Base-by-base conservation (phyloP, 2,329 filamentous ascomycete genomes). In the Alternaria sp. region DNA sequence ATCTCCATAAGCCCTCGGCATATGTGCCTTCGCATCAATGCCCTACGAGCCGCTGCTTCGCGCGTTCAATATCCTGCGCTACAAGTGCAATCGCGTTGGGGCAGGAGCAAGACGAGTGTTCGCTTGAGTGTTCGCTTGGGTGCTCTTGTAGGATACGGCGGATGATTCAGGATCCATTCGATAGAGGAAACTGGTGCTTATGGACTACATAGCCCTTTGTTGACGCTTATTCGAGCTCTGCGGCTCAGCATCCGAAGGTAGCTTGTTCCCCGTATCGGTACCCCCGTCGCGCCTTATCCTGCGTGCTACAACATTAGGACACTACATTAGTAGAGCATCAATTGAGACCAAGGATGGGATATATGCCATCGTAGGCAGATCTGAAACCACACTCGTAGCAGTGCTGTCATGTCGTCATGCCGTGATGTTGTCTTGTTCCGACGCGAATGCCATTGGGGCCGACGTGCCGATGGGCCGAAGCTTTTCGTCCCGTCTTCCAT, bases 41-140 rank as follows among this genome's bases (percentile, higher is more conserved):
- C 37, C 69, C 3, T 71, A 75, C 72, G 34, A 76, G 62, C 21
- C 67, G 61, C 14, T 63, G 60, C 50, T 62, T 70, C 17, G 71
- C 62, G 34, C 41, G 44, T 24, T 74, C 69, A 11, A 77, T 59
- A 56, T 77, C 73, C 26, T 61, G 56, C 2, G 66, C 63, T 8
- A 75, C 74, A 9, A 78, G 56, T 37, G 75, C 73, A 36, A 78
- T 72, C 54, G 69, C 36, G 74, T 77, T 4, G 74, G 72, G 2
- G 62, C 57, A 3, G 67, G 62, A 4, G 42, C 58, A 3, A 61
- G 42, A 41, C 46, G 56, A n/a, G 34, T 49, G 3, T 41, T n/a
- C 14, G 41, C 41, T 24, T 49, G 55, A 21, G 46, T 42, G 17
- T 62, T 64, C 14, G 41, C 41, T 24, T 49, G 55, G n/a, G 46